Evolutionary conservation across 2,329 filamentous ascomycete genomes (phyloP).

Genomic region (Pseudogymnoascus sp.): DNA sequence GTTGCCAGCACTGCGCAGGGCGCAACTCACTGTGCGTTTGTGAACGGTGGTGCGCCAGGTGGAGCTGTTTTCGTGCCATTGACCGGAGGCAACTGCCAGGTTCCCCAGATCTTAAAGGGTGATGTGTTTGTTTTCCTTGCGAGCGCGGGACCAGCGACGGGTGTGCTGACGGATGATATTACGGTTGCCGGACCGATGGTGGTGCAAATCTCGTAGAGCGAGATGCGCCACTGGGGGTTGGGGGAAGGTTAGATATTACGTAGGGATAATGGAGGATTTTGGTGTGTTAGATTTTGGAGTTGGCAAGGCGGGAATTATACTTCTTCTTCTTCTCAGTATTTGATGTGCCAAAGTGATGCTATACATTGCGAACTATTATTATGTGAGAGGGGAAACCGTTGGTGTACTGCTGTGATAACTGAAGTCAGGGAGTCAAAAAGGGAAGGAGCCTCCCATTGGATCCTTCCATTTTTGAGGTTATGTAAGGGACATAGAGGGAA

Average conservation of each 20-base stretch:
- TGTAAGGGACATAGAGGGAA: background rate
- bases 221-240: background rate
- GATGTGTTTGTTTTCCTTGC: slow-evolving; percentile 63
- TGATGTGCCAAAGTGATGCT: background rate
- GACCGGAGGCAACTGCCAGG: slow-evolving; percentile 46
- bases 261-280: background rate
- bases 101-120: slow-evolving; percentile 56
- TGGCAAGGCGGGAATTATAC: background rate
- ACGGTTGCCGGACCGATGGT: slow-evolving; percentile 60
- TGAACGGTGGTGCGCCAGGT: slow-evolving; percentile 50
- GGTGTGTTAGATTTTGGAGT: background rate
- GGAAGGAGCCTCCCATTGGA: background rate
- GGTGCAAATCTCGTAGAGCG: slow-evolving; percentile 41
- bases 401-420: background rate
- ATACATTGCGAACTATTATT: background rate
- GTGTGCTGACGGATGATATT: slow-evolving; percentile 52
- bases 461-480: background rate
- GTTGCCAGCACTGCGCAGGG: slow-evolving; percentile 41
- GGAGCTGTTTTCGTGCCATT: slow-evolving; percentile 56
- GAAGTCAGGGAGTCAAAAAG: background rate
- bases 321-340: background rate
- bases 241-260: background rate
- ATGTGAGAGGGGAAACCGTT: background rate
- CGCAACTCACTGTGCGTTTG: slow-evolving; percentile 60
- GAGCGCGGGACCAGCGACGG: slow-evolving; percentile 42